phyloP scores from a whole-genome alignment of 2,329 filamentous ascomycete species.

The Nemania abortiva region DNA sequence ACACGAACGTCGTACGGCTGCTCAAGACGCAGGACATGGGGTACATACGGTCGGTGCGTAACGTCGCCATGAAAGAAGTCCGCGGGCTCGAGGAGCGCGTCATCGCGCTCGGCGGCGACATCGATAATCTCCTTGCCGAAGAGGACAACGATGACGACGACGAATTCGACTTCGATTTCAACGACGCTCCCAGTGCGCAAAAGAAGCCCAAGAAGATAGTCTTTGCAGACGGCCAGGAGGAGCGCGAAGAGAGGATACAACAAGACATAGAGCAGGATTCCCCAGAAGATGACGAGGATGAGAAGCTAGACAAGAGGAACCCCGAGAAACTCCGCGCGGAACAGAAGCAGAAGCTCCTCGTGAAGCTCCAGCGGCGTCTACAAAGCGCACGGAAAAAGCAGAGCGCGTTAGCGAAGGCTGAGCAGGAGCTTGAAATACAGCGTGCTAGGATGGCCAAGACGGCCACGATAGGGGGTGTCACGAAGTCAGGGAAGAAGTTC shows the following conservation, averaged over 20 bases:
- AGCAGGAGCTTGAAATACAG: conserved; percentile 69
- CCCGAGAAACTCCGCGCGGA: conserved; percentile 54
- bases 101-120: conserved; percentile 57
- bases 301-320: conserved; percentile 44
- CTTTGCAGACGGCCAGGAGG: conserved; percentile 59
- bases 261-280: conserved; percentile 38
- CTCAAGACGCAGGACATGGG: conserved; percentile 78
- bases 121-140: conserved; percentile 42
- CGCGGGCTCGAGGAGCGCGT: conserved; percentile 66
- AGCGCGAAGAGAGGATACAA: conserved; percentile 50
- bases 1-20: conserved; percentile 69
- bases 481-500: conserved; percentile 71
- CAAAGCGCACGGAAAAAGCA: conserved; percentile 66
- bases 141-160: conserved; percentile 49
- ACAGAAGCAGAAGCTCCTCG: conserved; percentile 57
- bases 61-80: conserved; percentile 70
- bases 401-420: conserved; percentile 65
- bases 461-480: conserved; percentile 69
- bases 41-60: conserved; percentile 73
- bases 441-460: conserved; percentile 75
- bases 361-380: conserved; percentile 63
- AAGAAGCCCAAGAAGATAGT: conserved; percentile 61
- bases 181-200: conserved; percentile 37
- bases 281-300: conserved; percentile 50
- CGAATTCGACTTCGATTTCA: conserved; percentile 51